Percentiles rank a stretch among this genome's conserved stretches.
These are phyloP conservation scores for Talaromyces sp. DNA, from an alignment of 2,329 filamentous ascomycete genomes.

Conservation along the genomic window DNA sequence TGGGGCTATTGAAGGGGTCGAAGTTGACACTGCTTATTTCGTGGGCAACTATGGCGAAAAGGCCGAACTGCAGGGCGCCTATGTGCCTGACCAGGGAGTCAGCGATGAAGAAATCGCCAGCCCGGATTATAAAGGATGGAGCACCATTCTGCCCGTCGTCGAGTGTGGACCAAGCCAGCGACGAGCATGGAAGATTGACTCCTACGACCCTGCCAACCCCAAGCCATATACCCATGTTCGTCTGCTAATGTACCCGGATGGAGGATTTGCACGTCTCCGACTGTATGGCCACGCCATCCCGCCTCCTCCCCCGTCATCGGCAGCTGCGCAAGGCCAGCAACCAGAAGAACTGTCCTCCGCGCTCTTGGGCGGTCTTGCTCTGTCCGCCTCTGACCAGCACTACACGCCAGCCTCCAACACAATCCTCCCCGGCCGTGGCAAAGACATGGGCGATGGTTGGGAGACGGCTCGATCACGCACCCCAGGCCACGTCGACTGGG, in stretches of 20 bases:
- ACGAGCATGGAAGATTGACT: conserved; percentile 35
- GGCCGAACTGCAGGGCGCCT: conserved; percentile 34
- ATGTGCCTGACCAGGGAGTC: conserved; percentile 17
- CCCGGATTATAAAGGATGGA: conserved; percentile 31
- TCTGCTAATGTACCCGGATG: conserved; percentile 42
- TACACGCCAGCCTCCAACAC: conserved; percentile 37
- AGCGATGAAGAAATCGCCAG: conserved; percentile 26
- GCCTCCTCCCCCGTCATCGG: conserved; percentile 16
- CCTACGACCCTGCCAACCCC: conserved; percentile 17
- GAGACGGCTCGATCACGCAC: conserved; percentile 36
- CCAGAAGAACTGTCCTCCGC: conserved; percentile 37
- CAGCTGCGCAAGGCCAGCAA: conserved; percentile 4
- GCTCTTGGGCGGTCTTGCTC: conserved; percentile 34
- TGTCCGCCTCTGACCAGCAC: conserved; percentile 37
- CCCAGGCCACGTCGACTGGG: conserved; percentile 39
- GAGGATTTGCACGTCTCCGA: conserved; percentile 38
- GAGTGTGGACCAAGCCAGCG: conserved; percentile 37
- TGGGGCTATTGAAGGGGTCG: conserved; percentile 35
- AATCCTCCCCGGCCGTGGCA: conserved; percentile 37
- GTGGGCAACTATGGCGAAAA: conserved; percentile 42
- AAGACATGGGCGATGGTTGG: conserved; percentile 43
- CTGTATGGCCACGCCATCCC: conserved; percentile 40
- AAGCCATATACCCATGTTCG: conserved; percentile 39
- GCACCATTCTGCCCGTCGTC: conserved; percentile 31
- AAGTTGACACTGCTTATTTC: conserved; percentile 42